Evolutionary conservation across 2,329 filamentous ascomycete species (phyloP).

Genomic region (Ampelomyces quisqualis): DNA sequence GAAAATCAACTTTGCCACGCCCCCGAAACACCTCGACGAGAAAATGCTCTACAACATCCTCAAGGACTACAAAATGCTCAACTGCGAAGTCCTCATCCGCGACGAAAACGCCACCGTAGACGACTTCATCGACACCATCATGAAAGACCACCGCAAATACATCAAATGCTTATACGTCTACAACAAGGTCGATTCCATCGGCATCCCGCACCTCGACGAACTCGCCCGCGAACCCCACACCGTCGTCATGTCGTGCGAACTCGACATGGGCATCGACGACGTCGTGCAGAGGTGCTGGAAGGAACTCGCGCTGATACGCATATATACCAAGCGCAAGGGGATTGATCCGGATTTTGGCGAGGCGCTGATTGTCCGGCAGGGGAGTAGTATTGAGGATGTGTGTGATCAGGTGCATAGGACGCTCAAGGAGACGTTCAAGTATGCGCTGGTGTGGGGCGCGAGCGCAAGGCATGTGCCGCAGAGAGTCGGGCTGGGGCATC

Average conservation of each 20-base stretch:
- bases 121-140: slow-evolving; percentile 98
- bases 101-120: slow-evolving; percentile 94
- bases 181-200: slow-evolving; percentile 98
- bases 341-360: slow-evolving; percentile 85
- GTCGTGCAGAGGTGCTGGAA: slow-evolving; percentile 95
- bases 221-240: slow-evolving; percentile 91
- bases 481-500: slow-evolving; percentile 80
- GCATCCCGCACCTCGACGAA: slow-evolving; percentile 87
- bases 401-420: slow-evolving; percentile 93
- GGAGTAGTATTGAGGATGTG: slow-evolving; percentile 92
- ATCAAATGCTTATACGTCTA: slow-evolving; percentile 94
- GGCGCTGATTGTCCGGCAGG: slow-evolving; percentile 85
- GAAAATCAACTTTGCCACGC: slow-evolving; percentile 93
- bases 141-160: slow-evolving; percentile 98
- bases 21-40: slow-evolving; percentile 90
- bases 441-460: slow-evolving; percentile 95
- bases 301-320: slow-evolving; percentile 81
- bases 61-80: slow-evolving; percentile 97
- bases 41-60: slow-evolving; percentile 98
- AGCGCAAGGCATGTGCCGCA: slow-evolving; percentile 95
- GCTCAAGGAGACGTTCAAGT: slow-evolving; percentile 98
- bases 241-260: slow-evolving; percentile 95
- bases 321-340: slow-evolving; percentile 90
- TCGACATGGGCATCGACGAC: slow-evolving; percentile 88
- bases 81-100: slow-evolving; percentile 91